A percentile compares a stretch with the other conserved stretches of the same genome.
Evolutionary conservation across 2,329 filamentous ascomycete genomes (phyloP).

Genomic region (Fusarium robinianum): DNA sequence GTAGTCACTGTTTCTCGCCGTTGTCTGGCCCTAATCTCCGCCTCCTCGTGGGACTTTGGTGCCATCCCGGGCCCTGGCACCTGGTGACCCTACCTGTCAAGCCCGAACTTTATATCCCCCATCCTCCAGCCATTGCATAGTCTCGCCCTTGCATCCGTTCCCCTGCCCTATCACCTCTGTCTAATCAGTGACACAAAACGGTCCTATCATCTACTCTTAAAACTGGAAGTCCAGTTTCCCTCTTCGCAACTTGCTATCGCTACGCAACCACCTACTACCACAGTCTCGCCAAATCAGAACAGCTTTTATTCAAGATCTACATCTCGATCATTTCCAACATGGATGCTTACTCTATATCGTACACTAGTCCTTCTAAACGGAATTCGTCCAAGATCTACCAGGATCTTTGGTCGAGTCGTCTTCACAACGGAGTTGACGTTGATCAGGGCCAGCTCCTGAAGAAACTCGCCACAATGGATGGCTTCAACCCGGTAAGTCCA

Average conservation of each 20-base stretch:
- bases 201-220: slow-evolving; percentile 1
- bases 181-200: slow-evolving; percentile 9
- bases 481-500: slow-evolving; percentile 44
- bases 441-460: slow-evolving; percentile 39
- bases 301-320: slow-evolving; percentile 5
- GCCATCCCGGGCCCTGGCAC: slow-evolving; percentile 14
- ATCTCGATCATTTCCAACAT: slow-evolving; percentile 37
- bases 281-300: background rate
- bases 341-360: slow-evolving; percentile 59
- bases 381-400: slow-evolving; percentile 54
- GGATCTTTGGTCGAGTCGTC: slow-evolving; percentile 51
- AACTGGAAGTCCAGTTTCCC: slow-evolving; percentile 31
- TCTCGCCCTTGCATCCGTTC: slow-evolving; percentile 7
- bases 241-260: no score
- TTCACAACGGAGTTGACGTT: slow-evolving; percentile 42
- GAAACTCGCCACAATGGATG: slow-evolving; percentile 39
- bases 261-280: slow-evolving; percentile 5
- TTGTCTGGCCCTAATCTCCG: slow-evolving; percentile 9
- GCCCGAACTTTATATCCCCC: slow-evolving; percentile 31
- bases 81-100: slow-evolving; percentile 28
- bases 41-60: slow-evolving; percentile 17
- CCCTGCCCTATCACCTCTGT: slow-evolving; percentile 19
- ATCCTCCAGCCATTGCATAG: slow-evolving; percentile 13
- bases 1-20: slow-evolving; percentile 23
- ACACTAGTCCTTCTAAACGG: slow-evolving; percentile 49